Conservation (phyloP, 768 basidiomycete genomes). For the Daedalea quercina region DNA sequence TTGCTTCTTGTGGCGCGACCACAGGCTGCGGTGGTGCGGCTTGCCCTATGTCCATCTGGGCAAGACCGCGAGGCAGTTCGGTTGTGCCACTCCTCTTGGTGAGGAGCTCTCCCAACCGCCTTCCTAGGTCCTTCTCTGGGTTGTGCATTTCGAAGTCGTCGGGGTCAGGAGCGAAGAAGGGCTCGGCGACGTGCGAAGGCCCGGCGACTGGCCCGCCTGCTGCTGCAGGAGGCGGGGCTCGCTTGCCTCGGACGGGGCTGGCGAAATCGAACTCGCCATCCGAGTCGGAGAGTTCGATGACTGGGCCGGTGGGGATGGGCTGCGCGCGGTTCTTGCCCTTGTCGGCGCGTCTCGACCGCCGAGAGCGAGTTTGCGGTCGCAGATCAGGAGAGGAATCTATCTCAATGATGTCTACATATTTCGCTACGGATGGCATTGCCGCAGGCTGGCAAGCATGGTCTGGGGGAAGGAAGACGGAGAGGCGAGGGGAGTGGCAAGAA, state of each 20-base stretch:
- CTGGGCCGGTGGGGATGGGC: constrained; percentile 12
- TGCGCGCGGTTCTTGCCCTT: neutral
- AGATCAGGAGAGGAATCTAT: neutral
- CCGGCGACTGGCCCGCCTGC: constrained; percentile 2
- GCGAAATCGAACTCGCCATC: constrained; percentile 30
- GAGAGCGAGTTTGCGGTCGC: neutral
- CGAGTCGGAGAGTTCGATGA: constrained; percentile 50
- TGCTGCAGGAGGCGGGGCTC: neutral
- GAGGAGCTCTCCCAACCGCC: too few species aligned
- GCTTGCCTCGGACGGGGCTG: constrained; percentile 1
- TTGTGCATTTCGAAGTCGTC: too few species aligned
- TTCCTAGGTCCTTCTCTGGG: too few species aligned
- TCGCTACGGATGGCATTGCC: neutral
- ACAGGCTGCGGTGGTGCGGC: neutral
- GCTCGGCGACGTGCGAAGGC: constrained; percentile 2
- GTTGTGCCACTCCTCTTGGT: too few species aligned
- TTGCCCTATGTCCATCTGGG: too few species aligned
- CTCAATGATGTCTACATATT: neutral
- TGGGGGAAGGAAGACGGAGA: neutral
- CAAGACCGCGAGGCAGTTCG: too few species aligned
- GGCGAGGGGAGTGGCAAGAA: too few species aligned
- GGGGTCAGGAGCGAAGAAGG: neutral
- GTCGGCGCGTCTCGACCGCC: neutral
- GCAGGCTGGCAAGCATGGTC: neutral
- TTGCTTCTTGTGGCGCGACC: neutral